Evolutionary conservation across 2,329 filamentous ascomycete genomes (phyloP), one percentile per base, ranked within the genome.

Genomic region (Hymenotorrendiella dingleyae): DNA sequence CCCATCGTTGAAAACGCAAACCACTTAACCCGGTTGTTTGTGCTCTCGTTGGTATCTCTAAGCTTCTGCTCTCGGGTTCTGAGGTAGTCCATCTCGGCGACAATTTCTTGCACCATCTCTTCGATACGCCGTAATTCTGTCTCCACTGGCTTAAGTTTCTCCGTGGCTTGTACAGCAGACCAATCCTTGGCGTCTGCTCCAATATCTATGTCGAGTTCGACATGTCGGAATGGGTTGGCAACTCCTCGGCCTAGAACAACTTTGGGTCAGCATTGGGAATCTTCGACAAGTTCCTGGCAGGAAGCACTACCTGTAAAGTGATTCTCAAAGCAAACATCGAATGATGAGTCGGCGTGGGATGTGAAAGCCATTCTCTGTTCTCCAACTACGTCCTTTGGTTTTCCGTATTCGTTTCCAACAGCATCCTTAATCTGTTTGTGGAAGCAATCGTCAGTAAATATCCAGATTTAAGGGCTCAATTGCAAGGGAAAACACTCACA

Each of bases 11-110:
- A 80, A 64, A 96, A 82, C 36, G 91, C 91, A 68, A 98, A 98
- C 89, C 88, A 97, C 74, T 97, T 98, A 61, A 98, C 93, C 46
- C 93, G 80, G 69, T 86, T 93, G 70, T 98, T 98, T 54, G 93
- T 98, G 74, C 91, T 97, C 82, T 98, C 93, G 68, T 98, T 98
- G 56, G 93, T 98, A 70, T 98, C 91, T 64, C 93, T 78, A 58
- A 98, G 77, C 73, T 88, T 94, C 78, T 95, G 89, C 74, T 98
- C 93, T 58, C 93, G 80, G 28, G 67, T 59, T 54, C 93, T 80
- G 58, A 98, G 78, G 70, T 97, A 98, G 53, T 97, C 91, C 91
- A 98, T 94, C 75, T 97, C 91, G 50, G 68, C 68, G 36, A 96
- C 91, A 52, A 97, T 81, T 70, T 97, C 91, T 53, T 73, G 75